Evolutionary conservation across 371 early-diverging fungal species (phyloP).

Genomic region (Lichtheimia ornata): DNA sequence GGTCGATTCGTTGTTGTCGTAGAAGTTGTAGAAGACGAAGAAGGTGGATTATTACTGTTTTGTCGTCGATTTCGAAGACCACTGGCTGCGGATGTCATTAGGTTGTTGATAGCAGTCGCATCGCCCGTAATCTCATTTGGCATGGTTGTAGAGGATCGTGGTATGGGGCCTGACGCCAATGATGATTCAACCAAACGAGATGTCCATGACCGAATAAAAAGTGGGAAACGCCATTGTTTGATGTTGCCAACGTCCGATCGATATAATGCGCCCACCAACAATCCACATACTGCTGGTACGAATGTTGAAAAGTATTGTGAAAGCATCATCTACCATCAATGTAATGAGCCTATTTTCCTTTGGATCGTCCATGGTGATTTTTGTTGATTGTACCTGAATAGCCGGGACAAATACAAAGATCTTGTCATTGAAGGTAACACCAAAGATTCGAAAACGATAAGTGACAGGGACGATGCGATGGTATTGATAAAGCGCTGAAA

Average conservation of each 20-base stretch:
- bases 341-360: background rate
- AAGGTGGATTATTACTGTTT: slow-evolving; percentile 1
- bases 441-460: slow-evolving; percentile 65
- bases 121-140: slow-evolving; percentile 19
- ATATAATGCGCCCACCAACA: slow-evolving; percentile 64
- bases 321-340: slow-evolving; percentile 41
- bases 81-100: slow-evolving; percentile 29
- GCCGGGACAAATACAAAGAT: slow-evolving; percentile 61
- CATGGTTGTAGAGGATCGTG: slow-evolving; percentile 50
- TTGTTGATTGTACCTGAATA: slow-evolving; percentile 57
- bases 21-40: background rate
- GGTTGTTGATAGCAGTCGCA: slow-evolving; percentile 30
- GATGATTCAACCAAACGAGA: slow-evolving; percentile 38
- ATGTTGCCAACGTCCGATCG: slow-evolving; percentile 60
- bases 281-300: slow-evolving; percentile 57
- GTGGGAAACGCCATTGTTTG: slow-evolving; percentile 66
- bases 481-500: slow-evolving; percentile 66
- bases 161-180: slow-evolving; percentile 48
- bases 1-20: slow-evolving; percentile 1
- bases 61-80: slow-evolving; percentile 34
- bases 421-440: slow-evolving; percentile 65
- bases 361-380: background rate
- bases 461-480: slow-evolving; percentile 59
- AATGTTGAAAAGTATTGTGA: slow-evolving; percentile 60
- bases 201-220: slow-evolving; percentile 24